Evolutionary conservation across 805 yeast species (phyloP), one percentile per base, ranked within the genome.

Genomic region (Yarrowia sp.): DNA sequence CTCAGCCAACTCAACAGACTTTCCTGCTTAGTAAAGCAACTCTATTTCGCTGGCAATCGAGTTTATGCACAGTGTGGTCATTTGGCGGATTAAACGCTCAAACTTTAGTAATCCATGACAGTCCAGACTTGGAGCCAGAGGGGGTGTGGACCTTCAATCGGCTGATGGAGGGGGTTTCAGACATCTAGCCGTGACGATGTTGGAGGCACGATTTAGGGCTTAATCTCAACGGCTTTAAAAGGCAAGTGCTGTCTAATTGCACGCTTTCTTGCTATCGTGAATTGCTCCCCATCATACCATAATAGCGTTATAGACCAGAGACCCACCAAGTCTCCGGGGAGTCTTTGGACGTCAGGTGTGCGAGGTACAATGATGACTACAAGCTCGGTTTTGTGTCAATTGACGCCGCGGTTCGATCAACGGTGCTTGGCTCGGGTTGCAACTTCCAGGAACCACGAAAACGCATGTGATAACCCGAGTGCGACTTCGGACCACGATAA

Each of bases 1-100:
- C 48, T 56, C 65, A n/a, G 48, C 52, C 46, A 35, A 14, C 65
- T 59, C 65, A 59, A 59, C 65, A 59, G 65, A 59, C 65, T 59
- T 59, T 45, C 32, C 32, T 43, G 65, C 65, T 59, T 41, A 59
- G 48, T 59, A 59, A 59, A 59, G 52, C 38, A 59, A 59, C 42
- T 19, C 52, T 59, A 59, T 59, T 59, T 45, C 3, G 26, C 50
- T 58, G 50, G 64, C 64, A 55, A 55, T 55, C 63, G 63, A 41
- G 63, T 56, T 56, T 56, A 56, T 56, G 63, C 63, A 56, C 38
- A 15, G 48, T 56, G 63, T 56, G 48, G 63, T 56, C 63, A 56
- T 41, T 41, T 56, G 48, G 48, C 48, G 63, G 61, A 56, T 56
- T 56, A 56, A 56, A 56, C 63, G 63, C 63, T 56, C 63, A 56